phyloP scores from a whole-genome alignment of 225 moss, liverwort and hornwort genomes.

The Bryoerythrophyllum caledonicum region DNA sequence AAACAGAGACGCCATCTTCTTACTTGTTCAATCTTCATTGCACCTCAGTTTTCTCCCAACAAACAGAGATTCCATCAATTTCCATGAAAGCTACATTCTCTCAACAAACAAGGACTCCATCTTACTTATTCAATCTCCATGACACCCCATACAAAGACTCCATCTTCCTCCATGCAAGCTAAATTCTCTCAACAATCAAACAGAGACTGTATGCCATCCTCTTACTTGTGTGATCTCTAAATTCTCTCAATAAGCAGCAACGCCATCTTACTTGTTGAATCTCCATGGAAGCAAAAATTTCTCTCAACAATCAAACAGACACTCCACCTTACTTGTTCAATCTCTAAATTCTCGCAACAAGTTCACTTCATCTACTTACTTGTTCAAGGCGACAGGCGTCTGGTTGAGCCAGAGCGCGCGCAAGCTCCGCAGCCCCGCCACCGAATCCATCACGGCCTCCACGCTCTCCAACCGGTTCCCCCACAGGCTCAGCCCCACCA shows the following conservation, averaged over 20 bases:
- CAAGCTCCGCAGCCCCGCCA: conserved; percentile 56
- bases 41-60: background rate
- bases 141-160: too few relatives aligned
- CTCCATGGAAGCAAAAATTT: too few relatives aligned
- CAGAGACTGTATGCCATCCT: too few relatives aligned
- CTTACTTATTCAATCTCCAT: too few relatives aligned
- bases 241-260: background rate
- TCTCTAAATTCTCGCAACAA: background rate
- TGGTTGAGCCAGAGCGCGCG: conserved; percentile 91
- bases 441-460: conserved; percentile 55
- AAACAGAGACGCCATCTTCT: too few relatives aligned
- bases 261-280: too few relatives aligned
- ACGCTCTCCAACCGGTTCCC: conserved; percentile 77
- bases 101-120: background rate
- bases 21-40: too few relatives aligned
- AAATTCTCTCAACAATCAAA: too few relatives aligned
- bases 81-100: background rate
- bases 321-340: too few relatives aligned
- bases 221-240: background rate
- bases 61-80: background rate
- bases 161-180: too few relatives aligned
- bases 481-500: conserved; percentile 93
- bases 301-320: too few relatives aligned
- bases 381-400: conserved; percentile 61
- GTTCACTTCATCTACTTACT: conserved; percentile 34